Evolutionary conservation across 306 rosid species (phyloP).

Genomic region (Fragaria nilgerrensis): DNA sequence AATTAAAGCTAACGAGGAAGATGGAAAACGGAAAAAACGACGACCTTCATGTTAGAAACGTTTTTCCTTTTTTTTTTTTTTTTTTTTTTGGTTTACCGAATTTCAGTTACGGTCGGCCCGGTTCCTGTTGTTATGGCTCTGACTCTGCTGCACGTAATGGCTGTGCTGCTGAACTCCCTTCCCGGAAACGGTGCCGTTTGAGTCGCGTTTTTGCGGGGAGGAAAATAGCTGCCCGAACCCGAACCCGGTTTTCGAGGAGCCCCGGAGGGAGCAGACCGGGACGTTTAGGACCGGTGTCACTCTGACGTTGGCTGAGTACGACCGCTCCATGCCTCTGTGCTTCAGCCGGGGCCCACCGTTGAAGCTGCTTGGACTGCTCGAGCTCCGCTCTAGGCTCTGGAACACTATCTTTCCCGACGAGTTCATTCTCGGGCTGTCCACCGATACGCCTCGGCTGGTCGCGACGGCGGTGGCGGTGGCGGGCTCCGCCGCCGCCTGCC

Average conservation of each 20-base stretch:
- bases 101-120: slow-evolving; percentile 51
- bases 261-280: slow-evolving; percentile 82
- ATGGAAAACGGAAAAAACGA: not conserved
- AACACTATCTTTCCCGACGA: slow-evolving; percentile 93
- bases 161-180: slow-evolving; percentile 19
- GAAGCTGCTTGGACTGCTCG: slow-evolving; percentile 93
- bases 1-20: not conserved
- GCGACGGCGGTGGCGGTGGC: slow-evolving; percentile 30
- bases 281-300: slow-evolving; percentile 94
- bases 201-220: slow-evolving; percentile 69
- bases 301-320: slow-evolving; percentile 85
- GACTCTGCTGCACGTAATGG: slow-evolving; percentile 24
- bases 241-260: slow-evolving; percentile 70
- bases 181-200: slow-evolving; percentile 24
- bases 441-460: slow-evolving; percentile 72
- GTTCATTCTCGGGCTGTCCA: slow-evolving; percentile 90
- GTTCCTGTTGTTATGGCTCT: slow-evolving; percentile 36
- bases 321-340: slow-evolving; percentile 93
- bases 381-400: slow-evolving; percentile 89
- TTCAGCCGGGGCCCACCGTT: slow-evolving; percentile 84
- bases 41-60: not conserved
- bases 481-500: slow-evolving; percentile 16
- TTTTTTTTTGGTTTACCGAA: not conserved
- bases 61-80: not conserved
- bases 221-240: slow-evolving; percentile 87